Conservation (phyloP, 805 yeast genomes). For the Saccharomycopsis schoenii region DNA sequence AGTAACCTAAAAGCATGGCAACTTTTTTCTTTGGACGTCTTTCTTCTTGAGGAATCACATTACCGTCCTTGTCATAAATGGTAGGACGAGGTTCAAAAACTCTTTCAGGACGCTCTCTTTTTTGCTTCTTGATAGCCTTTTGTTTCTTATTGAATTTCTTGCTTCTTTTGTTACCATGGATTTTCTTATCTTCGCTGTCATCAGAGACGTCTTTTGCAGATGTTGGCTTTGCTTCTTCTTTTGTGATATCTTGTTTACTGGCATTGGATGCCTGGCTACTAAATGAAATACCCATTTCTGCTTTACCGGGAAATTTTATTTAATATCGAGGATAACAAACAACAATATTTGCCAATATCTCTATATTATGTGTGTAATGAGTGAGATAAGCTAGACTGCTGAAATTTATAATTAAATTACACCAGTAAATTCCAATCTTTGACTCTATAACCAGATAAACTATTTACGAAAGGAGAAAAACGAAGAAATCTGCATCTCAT, state of each 20-base stretch:
- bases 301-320: not conserved
- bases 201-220: not conserved
- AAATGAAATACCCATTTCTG: not conserved
- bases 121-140: not conserved
- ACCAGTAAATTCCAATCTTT: not conserved
- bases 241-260: not conserved
- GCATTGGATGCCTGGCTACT: not conserved
- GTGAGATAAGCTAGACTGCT: not conserved
- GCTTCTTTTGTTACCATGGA: not conserved
- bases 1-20: slow-evolving; percentile 84
- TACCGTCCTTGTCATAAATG: slow-evolving; percentile 50
- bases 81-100: slow-evolving; percentile 11
- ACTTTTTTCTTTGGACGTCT: slow-evolving; percentile 78
- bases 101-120: not conserved
- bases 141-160: not conserved
- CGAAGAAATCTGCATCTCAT: not conserved
- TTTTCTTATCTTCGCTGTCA: not conserved
- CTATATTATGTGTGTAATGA: no score
- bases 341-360: no score
- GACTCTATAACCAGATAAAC: no score
- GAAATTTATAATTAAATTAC: not conserved
- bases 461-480: no score
- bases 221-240: not conserved
- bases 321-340: not conserved
- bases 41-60: slow-evolving; percentile 44